Evolutionary conservation across 176 grass and related monocot species (phyloP), one percentile per base, ranked within the genome.

Genomic region (Pontederia crassipes): DNA sequence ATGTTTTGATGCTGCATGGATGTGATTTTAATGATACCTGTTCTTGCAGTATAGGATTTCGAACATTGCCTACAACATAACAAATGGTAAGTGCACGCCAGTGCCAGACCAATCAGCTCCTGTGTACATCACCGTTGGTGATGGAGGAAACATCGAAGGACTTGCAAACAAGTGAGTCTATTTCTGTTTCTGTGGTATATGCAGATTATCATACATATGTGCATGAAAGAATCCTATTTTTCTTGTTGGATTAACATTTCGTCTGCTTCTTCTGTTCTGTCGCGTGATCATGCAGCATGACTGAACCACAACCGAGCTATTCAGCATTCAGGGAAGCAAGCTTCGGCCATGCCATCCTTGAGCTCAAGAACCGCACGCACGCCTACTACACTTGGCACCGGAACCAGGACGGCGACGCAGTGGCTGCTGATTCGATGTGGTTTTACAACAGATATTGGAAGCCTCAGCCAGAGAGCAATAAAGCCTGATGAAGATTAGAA

Each of bases 311-410:
- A 65, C 88, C 88, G 1, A 12, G 14, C 15, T 93, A 93, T 75
- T 93, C 88, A 11, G 83, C 88, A 20, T 93, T 87, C 77, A 24
- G 88, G 58, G 83, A 93, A 65, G 83, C 78, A 0, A 93, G 88
- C 72, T 93, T 93, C 24, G 88, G 88, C 0, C 88, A 93, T 20
- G 88, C 80, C 0, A 78, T 82, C 16, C 64, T 93, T 4, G 80
- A 93, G 4, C 87, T 93, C 17, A 84, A 53, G 65, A 93, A 93
- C 45, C 14, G 80, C 18, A 93, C 83, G 8, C 88, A 93, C 13
- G 88, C 88, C 0, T 70, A 74, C 68, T 93, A 87, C 27, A 56
- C 35, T 4, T 93, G 88, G 88, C 83, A 93, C 49, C 74, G 88
- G 9, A 93, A 87, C 77, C 88, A 93, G 1, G 83, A 81, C 17